Percentiles rank a stretch among this genome's conserved stretches.
Evolutionary conservation across 169 alveolate genomes (phyloP).

Genomic region (Babesia divergens): DNA sequence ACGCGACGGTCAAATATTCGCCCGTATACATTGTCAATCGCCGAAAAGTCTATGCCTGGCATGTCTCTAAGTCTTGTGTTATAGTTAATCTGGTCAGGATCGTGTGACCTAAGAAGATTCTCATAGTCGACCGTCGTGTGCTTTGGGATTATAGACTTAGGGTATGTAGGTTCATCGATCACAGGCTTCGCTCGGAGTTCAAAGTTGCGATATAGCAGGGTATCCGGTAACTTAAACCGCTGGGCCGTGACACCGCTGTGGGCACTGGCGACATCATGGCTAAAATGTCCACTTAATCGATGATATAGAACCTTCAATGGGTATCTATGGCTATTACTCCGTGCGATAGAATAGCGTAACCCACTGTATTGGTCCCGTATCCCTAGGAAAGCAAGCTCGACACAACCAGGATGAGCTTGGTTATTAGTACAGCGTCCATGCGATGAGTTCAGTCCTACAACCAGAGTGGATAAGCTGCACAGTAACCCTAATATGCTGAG

Average conservation of each 20-base stretch:
- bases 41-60: conserved; percentile 65
- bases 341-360: too few species aligned
- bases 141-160: conserved; percentile 16
- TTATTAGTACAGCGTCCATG: too few species aligned
- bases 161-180: not conserved
- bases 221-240: not conserved
- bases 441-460: too few species aligned
- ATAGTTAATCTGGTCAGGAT: conserved; percentile 70
- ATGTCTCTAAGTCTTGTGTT: conserved; percentile 70
- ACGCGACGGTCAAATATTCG: conserved; percentile 67
- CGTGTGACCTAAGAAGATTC: conserved; percentile 62
- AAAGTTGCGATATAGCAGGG: not conserved
- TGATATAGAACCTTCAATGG: too few species aligned
- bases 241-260: not conserved
- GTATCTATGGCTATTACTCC: too few species aligned
- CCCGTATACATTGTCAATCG: conserved; percentile 72
- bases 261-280: too few species aligned
- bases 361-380: too few species aligned
- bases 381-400: too few species aligned
- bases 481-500: too few species aligned
- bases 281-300: too few species aligned
- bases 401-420: too few species aligned
- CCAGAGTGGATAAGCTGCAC: too few species aligned
- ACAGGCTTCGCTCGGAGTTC: conserved; percentile 36
- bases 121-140: conserved; percentile 70